Percentiles rank a stretch among this genome's conserved stretches.
These are phyloP conservation scores for Gonapodya prolifera DNA, from an alignment of 192 early-diverging fungal genomes.

Conservation along the genomic window DNA sequence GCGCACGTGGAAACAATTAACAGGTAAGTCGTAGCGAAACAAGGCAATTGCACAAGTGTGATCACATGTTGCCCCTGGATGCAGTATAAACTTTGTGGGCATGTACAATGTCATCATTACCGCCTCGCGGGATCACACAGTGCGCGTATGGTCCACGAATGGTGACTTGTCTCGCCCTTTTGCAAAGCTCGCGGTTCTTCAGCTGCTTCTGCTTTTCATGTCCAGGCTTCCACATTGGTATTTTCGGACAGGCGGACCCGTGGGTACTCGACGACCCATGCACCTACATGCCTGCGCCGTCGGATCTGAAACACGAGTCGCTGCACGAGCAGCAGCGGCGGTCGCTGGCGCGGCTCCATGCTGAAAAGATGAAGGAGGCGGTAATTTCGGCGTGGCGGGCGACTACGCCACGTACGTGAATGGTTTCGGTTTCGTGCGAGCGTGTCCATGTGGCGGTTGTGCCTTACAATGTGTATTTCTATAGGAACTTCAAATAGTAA, in stretches of 20 bases:
- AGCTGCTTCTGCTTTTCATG: neutral
- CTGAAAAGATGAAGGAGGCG: neutral
- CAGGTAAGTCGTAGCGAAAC: neutral
- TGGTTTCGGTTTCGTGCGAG: too few species aligned
- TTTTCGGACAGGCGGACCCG: slow-evolving; percentile 11
- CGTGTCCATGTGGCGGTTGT: too few species aligned
- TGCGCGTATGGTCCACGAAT: neutral
- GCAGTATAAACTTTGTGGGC: slow-evolving; percentile 6
- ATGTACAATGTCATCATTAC: slow-evolving; percentile 7
- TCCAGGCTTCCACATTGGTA: slow-evolving; percentile 5
- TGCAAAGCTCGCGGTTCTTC: neutral
- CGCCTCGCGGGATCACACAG: slow-evolving; percentile 6
- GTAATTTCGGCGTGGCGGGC: neutral
- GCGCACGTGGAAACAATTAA: slow-evolving; percentile 3
- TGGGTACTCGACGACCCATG: slow-evolving; percentile 12
- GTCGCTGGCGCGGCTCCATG: neutral
- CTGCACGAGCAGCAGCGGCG: neutral
- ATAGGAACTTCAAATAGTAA: neutral
- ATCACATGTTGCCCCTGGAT: neutral
- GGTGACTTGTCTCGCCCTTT: neutral
- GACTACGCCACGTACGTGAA: neutral
- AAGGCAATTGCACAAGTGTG: neutral
- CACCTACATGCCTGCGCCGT: slow-evolving; percentile 2
- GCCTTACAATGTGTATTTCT: too few species aligned
- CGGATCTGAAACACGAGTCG: slow-evolving; percentile 3